These are phyloP conservation scores for Tolypocladium endophyticum DNA, from an alignment of 2,329 filamentous ascomycete species.

Conservation along the genomic window DNA sequence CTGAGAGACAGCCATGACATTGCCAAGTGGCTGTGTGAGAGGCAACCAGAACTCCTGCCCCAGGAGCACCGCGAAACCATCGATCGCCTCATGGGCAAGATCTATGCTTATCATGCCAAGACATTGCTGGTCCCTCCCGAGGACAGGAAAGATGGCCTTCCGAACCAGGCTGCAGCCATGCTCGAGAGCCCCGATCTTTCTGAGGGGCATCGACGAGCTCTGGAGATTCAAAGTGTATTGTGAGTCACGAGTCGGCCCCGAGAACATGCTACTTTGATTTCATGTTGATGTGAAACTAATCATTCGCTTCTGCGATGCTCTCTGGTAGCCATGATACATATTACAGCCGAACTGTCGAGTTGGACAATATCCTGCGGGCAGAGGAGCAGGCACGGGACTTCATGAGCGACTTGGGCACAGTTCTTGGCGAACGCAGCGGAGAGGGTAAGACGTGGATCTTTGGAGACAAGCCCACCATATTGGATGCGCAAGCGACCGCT, in stretches of 20 bases:
- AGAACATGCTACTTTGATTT: not conserved
- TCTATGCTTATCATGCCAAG: conserved; percentile 15
- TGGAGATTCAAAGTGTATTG: conserved; percentile 20
- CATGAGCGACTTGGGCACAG: conserved; percentile 9
- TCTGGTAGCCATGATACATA: conserved; percentile 14
- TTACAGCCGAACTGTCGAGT: conserved; percentile 12
- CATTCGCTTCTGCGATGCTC: not conserved
- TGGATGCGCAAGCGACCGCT: conserved; percentile 15
- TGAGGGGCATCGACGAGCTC: conserved; percentile 14
- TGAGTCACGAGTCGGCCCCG: conserved; percentile 8
- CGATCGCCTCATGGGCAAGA: conserved; percentile 11
- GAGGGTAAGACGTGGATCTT: conserved; percentile 14
- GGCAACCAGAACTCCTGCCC: conserved; percentile 16
- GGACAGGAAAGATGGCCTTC: conserved; percentile 13
- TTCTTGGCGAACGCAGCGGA: conserved; percentile 6
- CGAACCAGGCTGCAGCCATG: conserved; percentile 16
- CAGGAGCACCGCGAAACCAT: conserved; percentile 12
- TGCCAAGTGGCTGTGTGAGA: conserved; percentile 16
- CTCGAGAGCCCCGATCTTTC: conserved; percentile 15
- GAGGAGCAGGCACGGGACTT: conserved; percentile 12
- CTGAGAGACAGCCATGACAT: conserved; percentile 17
- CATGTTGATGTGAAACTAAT: not conserved
- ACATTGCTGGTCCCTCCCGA: conserved; percentile 12
- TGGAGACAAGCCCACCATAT: conserved; percentile 15
- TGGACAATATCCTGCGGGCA: conserved; percentile 12